Conservation (phyloP, 2,329 filamentous ascomycete species). For the Elsinoe batatas region DNA sequence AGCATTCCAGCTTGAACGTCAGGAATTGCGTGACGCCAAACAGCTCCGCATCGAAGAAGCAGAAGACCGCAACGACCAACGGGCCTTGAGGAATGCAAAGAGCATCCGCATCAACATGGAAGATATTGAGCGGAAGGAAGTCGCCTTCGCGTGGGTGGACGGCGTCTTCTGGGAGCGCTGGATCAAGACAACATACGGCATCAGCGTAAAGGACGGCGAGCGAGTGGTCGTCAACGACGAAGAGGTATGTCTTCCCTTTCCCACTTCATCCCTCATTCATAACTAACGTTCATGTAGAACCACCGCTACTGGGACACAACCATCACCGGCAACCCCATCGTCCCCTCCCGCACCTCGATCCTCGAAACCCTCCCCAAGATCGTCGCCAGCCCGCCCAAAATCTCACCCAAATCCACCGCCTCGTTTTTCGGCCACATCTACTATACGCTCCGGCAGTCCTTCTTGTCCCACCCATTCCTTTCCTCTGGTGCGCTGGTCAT, state of each 20-base stretch:
- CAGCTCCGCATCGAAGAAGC: slow-evolving; percentile 94
- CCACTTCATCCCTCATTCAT: background rate
- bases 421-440: slow-evolving; percentile 62
- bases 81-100: slow-evolving; percentile 78
- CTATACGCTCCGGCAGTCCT: slow-evolving; percentile 33
- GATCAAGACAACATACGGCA: slow-evolving; percentile 89
- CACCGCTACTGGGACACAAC: slow-evolving; percentile 93
- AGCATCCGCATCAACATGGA: slow-evolving; percentile 86
- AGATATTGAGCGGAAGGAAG: slow-evolving; percentile 74
- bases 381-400: slow-evolving; percentile 56
- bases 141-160: slow-evolving; percentile 95
- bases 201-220: slow-evolving; percentile 77
- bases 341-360: slow-evolving; percentile 80
- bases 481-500: slow-evolving; percentile 44
- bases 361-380: slow-evolving; percentile 74
- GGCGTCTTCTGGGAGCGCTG: slow-evolving; percentile 95
- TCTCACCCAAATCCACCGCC: slow-evolving; percentile 69
- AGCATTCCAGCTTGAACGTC: slow-evolving; percentile 81
- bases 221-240: slow-evolving; percentile 94
- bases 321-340: slow-evolving; percentile 78
- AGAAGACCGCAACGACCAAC: slow-evolving; percentile 82
- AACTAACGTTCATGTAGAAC: slow-evolving; percentile 47
- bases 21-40: slow-evolving; percentile 89
- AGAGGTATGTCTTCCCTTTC: slow-evolving; percentile 56
- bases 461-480: slow-evolving; percentile 37